Evolutionary conservation across 257 asterid genomes (phyloP).

Genomic region (Gentiana dahurica): DNA sequence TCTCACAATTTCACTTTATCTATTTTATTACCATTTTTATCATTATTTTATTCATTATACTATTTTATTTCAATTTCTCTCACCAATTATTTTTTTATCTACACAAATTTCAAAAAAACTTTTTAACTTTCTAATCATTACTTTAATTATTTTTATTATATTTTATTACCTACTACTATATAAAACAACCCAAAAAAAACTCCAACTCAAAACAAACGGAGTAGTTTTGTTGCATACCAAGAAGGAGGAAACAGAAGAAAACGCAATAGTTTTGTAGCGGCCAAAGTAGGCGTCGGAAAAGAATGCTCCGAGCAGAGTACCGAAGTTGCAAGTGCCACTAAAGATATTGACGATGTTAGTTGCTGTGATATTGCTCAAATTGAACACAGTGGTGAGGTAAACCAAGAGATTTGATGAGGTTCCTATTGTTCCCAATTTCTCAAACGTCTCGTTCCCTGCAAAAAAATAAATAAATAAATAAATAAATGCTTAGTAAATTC

Average conservation of each 20-base stretch:
- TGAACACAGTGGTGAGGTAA: constrained; percentile 60
- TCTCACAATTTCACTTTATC: too few species aligned
- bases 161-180: too few species aligned
- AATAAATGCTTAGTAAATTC: too few species aligned
- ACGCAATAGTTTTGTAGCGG: constrained; percentile 57
- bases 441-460: constrained; percentile 67
- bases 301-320: constrained; percentile 63
- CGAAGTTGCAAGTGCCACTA: constrained; percentile 61
- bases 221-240: constrained; percentile 18
- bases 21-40: too few species aligned
- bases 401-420: constrained; percentile 47
- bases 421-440: constrained; percentile 83
- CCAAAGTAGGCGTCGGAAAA: constrained; percentile 59
- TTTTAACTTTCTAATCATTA: too few species aligned
- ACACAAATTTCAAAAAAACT: too few species aligned
- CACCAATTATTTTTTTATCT: too few species aligned
- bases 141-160: too few species aligned
- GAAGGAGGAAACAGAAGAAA: constrained; percentile 42
- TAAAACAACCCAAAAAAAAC: too few species aligned
- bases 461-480: not conserved
- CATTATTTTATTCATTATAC: too few species aligned
- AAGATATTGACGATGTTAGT: constrained; percentile 45
- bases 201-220: not conserved
- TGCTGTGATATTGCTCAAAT: constrained; percentile 46
- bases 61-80: too few species aligned